Base-by-base conservation (phyloP, 768 basidiomycete species). In the Psilocybe azurescens region DNA sequence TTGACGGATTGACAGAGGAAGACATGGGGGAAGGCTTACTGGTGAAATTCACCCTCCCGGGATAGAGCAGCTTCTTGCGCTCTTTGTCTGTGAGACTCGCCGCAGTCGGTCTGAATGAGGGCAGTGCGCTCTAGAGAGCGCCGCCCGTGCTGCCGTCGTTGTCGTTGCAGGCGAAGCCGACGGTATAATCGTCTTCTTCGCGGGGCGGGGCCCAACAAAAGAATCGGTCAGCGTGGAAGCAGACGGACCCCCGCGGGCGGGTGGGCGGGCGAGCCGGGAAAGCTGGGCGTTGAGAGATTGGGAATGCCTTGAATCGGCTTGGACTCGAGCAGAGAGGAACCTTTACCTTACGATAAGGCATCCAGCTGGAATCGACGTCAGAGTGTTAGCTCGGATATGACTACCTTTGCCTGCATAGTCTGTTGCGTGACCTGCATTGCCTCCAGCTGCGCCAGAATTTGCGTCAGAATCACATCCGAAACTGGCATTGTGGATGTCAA, bases 41-140 rank as follows among this genome's bases (percentile, higher is more conserved):
- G 3, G 93, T 94, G 20, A 97, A 79, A 61, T 93, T 81, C 29
- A 96, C 90, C 38, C 94, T 82, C 4, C 88, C 88, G 6, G 94
- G 93, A 72, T 97, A 97, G 20, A 95, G 73, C 32, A 84, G 68
- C 69, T 81, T 91, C 77, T 92, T 91, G 62, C 89, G 81, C 59
- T 90, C 89, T 71, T 81, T 90, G 59, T 90, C 90, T 8, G 72
- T 69, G 46, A 72, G 29, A 1, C 55, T 53, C 0, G 47, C 65
- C 32, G 63, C 49, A 24, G 50, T 64, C 3, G 65, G 46, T 18
- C 54, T 44, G 16, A 41, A 24, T n/a, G 56, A 36, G 6, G 65
- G 62, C 32, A 64, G 50, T 10, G 66, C 48, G 33, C 66, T n/a
- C n/a, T 65, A 16, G 62, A 29, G 24, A 67, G 52, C 3, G 69